phyloP scores from a whole-genome alignment of 2,329 filamentous ascomycete species.

The Xylaria arbuscula region DNA sequence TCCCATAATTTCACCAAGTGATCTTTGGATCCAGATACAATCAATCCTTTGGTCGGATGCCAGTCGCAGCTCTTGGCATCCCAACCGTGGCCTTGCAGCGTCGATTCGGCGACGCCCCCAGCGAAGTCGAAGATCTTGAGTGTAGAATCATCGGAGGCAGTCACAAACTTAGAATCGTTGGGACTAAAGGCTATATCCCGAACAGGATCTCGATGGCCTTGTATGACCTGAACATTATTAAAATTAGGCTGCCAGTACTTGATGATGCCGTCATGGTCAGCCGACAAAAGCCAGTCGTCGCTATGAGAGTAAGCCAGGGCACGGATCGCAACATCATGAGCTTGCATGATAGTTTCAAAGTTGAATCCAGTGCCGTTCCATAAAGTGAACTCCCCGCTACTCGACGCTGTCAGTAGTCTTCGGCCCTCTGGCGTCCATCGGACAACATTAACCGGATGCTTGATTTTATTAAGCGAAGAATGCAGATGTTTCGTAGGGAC shows the following conservation, averaged over 20 bases:
- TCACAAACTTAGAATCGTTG: constrained; percentile 95
- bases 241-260: constrained; percentile 99
- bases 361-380: constrained; percentile 99
- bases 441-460: constrained; percentile 96
- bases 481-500: constrained; percentile 96
- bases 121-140: constrained; percentile 98
- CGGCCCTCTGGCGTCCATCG: constrained; percentile 97
- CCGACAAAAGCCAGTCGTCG: constrained; percentile 96
- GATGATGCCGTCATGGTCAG: constrained; percentile 92
- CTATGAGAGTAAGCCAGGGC: constrained; percentile 90
- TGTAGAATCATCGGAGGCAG: constrained; percentile 91
- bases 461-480: constrained; percentile 98
- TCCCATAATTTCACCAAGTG: constrained; percentile 99
- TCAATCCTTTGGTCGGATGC: constrained; percentile 93
- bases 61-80: constrained; percentile 97
- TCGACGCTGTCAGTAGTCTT: constrained; percentile 89
- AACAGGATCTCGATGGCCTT: constrained; percentile 89
- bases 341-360: constrained; percentile 99
- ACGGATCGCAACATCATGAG: constrained; percentile 88
- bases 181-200: constrained; percentile 93
- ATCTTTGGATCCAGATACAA: constrained; percentile 97
- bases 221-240: constrained; percentile 96
- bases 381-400: constrained; percentile 96
- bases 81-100: constrained; percentile 94
- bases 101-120: constrained; percentile 82